A percentile compares a stretch with the other conserved stretches of the same genome.
Conservation (phyloP, 2,329 filamentous ascomycete genomes). For the Teratosphaeria nubilosa region DNA sequence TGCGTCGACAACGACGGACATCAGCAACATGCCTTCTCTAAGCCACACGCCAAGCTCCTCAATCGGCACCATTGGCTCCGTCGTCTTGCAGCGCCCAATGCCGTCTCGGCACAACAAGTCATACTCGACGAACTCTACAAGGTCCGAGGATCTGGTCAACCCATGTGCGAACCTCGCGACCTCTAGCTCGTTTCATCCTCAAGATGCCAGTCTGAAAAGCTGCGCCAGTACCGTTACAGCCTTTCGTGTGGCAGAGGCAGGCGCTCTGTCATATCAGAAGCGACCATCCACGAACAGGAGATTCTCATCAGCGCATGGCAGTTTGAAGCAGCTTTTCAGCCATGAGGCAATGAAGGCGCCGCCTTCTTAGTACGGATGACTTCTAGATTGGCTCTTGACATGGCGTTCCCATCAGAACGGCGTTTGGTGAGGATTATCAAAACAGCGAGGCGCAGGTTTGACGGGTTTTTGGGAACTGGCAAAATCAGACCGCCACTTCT, state of each 20-base stretch:
- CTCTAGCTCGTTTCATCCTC: slow-evolving; percentile 12
- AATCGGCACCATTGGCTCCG: slow-evolving; percentile 30
- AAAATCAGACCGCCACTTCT: neutral
- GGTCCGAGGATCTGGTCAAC: slow-evolving; percentile 34
- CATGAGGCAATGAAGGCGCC: slow-evolving; percentile 24
- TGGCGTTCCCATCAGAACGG: neutral
- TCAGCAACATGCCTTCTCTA: slow-evolving; percentile 33
- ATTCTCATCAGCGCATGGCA: slow-evolving; percentile 8
- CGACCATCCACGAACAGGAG: slow-evolving; percentile 2
- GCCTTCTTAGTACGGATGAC: slow-evolving; percentile 4
- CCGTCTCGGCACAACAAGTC: slow-evolving; percentile 31
- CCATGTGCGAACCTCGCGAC: slow-evolving; percentile 20
- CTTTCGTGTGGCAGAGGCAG: slow-evolving; percentile 20
- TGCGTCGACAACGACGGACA: slow-evolving; percentile 18
- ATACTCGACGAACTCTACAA: slow-evolving; percentile 28
- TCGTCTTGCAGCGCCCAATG: slow-evolving; percentile 32
- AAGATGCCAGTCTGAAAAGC: slow-evolving; percentile 23
- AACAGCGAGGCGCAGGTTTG: neutral
- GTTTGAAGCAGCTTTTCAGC: slow-evolving; percentile 25
- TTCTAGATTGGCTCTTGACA: neutral
- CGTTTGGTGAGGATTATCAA: neutral
- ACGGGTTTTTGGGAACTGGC: neutral
- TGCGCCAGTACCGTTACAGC: slow-evolving; percentile 22
- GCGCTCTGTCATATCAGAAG: slow-evolving; percentile 18
- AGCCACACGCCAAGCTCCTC: slow-evolving; percentile 38